These are phyloP conservation scores for Alternaria sp. DNA, from an alignment of 2,329 filamentous ascomycete genomes.

Conservation along the genomic window DNA sequence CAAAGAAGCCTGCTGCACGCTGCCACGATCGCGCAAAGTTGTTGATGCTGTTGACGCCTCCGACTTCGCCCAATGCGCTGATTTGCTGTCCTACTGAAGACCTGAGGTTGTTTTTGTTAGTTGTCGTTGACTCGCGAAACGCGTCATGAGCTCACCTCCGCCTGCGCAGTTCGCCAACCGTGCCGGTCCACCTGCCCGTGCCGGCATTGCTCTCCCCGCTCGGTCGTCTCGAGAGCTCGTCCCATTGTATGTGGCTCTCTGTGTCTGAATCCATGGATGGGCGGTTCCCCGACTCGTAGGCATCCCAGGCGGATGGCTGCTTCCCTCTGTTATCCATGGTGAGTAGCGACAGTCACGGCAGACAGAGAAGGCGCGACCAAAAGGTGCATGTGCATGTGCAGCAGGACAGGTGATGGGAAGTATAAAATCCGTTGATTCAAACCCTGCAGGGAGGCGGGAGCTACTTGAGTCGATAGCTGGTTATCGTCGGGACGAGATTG, in stretches of 20 bases:
- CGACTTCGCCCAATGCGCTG: slow-evolving; percentile 70
- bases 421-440: slow-evolving; percentile 31
- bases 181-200: slow-evolving; percentile 32
- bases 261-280: slow-evolving; percentile 53
- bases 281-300: slow-evolving; percentile 55
- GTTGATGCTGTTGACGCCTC: slow-evolving; percentile 91
- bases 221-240: slow-evolving; percentile 42
- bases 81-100: slow-evolving; percentile 63
- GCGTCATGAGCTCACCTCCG: slow-evolving; percentile 43
- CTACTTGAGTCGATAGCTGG: slow-evolving; percentile 40
- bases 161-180: slow-evolving; percentile 44
- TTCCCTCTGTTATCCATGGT: slow-evolving; percentile 51
- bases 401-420: slow-evolving; percentile 16
- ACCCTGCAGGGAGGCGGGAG: slow-evolving; percentile 44
- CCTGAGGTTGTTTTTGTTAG: slow-evolving; percentile 30
- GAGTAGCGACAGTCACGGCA: slow-evolving; percentile 13
- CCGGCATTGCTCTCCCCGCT: slow-evolving; percentile 44
- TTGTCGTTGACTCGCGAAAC: not conserved
- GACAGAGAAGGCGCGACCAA: slow-evolving; percentile 7
- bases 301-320: slow-evolving; percentile 57
- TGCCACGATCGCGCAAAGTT: slow-evolving; percentile 95
- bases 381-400: slow-evolving; percentile 10
- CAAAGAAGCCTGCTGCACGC: slow-evolving; percentile 85
- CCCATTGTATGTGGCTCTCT: slow-evolving; percentile 51
- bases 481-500: slow-evolving; percentile 43